Evolutionary conservation across 768 basidiomycete species (phyloP).

Genomic region (Leccinum rimulosum): DNA sequence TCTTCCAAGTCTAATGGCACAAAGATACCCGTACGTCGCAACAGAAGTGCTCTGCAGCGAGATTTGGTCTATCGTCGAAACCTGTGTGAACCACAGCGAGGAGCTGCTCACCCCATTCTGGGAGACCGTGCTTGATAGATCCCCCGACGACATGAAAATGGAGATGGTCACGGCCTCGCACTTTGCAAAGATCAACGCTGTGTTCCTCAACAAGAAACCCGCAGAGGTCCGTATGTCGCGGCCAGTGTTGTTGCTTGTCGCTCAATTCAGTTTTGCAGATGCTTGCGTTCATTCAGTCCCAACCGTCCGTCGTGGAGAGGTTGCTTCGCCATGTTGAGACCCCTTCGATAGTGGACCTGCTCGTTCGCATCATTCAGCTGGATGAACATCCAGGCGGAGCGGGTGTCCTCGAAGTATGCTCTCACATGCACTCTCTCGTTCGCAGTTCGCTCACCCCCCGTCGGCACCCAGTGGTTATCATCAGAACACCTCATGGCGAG

Average conservation of each 20-base stretch:
- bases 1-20: constrained; percentile 2
- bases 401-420: constrained; percentile 84
- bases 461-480: constrained; percentile 74
- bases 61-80: constrained; percentile 93
- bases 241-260: constrained; percentile 16
- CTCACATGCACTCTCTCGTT: constrained; percentile 30
- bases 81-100: constrained; percentile 68
- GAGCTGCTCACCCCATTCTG: constrained; percentile 85
- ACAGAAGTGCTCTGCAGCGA: constrained; percentile 96
- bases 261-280: constrained; percentile 53
- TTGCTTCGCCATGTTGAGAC: constrained; percentile 84
- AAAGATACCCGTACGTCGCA: constrained; percentile 87
- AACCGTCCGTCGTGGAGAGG: constrained; percentile 78
- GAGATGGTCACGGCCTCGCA: constrained; percentile 86
- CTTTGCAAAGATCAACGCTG: constrained; percentile 92
- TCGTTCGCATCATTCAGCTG: constrained; percentile 86
- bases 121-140: constrained; percentile 80
- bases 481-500: constrained; percentile 78
- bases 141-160: constrained; percentile 83
- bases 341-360: constrained; percentile 86
- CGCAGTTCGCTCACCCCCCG: constrained; percentile 27
- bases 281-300: constrained; percentile 85
- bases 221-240: constrained; percentile 74
- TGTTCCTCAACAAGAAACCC: constrained; percentile 85
- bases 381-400: constrained; percentile 80